Evolutionary conservation across 805 yeast genomes (phyloP).

Genomic region (Metschnikowia cubensis): DNA sequence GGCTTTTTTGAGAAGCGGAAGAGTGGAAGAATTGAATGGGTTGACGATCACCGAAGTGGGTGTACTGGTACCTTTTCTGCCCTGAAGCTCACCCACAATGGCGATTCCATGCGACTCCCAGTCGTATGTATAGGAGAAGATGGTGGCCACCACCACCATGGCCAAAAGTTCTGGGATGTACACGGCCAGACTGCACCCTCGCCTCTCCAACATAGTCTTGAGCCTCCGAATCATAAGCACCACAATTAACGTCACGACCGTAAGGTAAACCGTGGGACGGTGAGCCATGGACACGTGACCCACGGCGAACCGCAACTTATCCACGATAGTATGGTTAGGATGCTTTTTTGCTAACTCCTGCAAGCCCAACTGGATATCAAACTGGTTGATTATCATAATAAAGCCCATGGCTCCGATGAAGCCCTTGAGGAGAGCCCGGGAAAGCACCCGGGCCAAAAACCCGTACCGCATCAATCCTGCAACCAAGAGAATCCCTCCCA

Average conservation of each 20-base stretch:
- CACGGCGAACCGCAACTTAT: conserved; percentile 11
- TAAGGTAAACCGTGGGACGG: conserved; percentile 12
- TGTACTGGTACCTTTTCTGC: neutral
- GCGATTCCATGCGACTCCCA: conserved; percentile 29
- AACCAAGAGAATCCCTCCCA: conserved; percentile 20
- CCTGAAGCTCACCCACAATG: conserved; percentile 26
- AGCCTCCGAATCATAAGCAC: conserved; percentile 21
- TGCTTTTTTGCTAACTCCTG: conserved; percentile 9
- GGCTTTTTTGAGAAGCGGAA: conserved; percentile 22
- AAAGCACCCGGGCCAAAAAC: conserved; percentile 73
- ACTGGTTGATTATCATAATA: conserved; percentile 61
- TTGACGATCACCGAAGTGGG: conserved; percentile 11
- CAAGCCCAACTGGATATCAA: conserved; percentile 47
- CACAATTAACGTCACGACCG: conserved; percentile 19
- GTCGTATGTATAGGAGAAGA: conserved; percentile 21
- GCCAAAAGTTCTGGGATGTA: conserved; percentile 31
- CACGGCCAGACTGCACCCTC: conserved; percentile 18
- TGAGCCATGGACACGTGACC: conserved; percentile 8
- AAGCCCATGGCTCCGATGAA: conserved; percentile 83
- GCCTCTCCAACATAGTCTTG: conserved; percentile 18
- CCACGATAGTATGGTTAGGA: conserved; percentile 5
- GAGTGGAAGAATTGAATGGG: conserved; percentile 21
- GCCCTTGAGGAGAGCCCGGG: conserved; percentile 74
- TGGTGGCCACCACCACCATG: conserved; percentile 30
- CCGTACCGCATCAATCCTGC: conserved; percentile 68